These are phyloP conservation scores for Reutealis trisperma DNA, from an alignment of 345 rosid genomes.

Conservation along the genomic window DNA sequence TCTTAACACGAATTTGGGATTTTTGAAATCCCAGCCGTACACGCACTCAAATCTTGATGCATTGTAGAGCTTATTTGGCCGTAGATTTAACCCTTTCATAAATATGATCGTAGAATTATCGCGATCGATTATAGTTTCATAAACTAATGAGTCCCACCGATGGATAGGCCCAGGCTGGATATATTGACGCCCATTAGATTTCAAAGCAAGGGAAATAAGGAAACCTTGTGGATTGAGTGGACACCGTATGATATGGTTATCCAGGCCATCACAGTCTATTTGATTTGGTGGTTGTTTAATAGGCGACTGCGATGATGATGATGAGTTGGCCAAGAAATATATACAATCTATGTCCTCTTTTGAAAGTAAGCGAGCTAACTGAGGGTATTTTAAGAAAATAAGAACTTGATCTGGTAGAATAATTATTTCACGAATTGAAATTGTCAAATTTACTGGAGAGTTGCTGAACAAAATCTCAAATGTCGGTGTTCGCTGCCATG, in stretches of 20 bases:
- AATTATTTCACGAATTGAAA: constrained; percentile 52
- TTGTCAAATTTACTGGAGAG: constrained; percentile 21
- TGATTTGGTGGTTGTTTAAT: constrained; percentile 35
- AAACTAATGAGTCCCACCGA: constrained; percentile 66
- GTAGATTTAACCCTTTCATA: constrained; percentile 79
- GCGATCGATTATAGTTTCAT: constrained; percentile 72
- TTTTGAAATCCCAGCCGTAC: constrained; percentile 81
- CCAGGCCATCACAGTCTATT: constrained; percentile 35
- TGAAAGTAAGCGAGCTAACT: constrained; percentile 40
- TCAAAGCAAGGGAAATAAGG: constrained; percentile 34
- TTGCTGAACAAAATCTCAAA: constrained; percentile 35
- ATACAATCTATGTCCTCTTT: constrained; percentile 59
- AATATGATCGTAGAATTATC: constrained; percentile 73
- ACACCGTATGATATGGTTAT: constrained; percentile 62
- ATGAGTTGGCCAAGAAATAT: constrained; percentile 33
- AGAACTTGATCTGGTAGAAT: constrained; percentile 64
- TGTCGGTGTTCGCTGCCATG: constrained; percentile 34
- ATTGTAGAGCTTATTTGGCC: constrained; percentile 52
- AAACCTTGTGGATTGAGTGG: constrained; percentile 43
- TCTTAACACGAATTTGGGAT: constrained; percentile 42
- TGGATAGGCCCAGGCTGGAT: constrained; percentile 40
- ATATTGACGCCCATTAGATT: constrained; percentile 12
- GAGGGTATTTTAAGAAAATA: constrained; percentile 57
- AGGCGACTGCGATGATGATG: constrained; percentile 35
- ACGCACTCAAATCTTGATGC: constrained; percentile 74